Base-by-base conservation (phyloP, 257 asterid genomes). In the Ophiorrhiza pumila region DNA sequence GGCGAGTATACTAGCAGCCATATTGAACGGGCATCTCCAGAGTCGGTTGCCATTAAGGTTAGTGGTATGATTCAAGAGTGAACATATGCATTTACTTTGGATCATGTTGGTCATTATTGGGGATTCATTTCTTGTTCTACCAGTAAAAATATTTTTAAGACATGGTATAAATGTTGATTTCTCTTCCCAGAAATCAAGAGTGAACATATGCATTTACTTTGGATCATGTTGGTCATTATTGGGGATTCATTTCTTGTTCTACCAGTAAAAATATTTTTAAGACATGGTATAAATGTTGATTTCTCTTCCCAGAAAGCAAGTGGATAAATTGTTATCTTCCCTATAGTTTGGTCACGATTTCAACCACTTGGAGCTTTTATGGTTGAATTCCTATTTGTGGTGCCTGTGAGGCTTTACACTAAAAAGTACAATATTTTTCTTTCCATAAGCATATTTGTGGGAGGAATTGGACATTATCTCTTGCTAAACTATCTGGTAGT, bases 11-110 rank as follows among this genome's bases (percentile, higher is more conserved):
- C 74, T 74, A 87, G 82, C 80, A 62, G 76, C 32, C 81, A 4
- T 49, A 87, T 93, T 22, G 98, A 93, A 79, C 96, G 96, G 67
- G 92, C 98, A 68, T 91, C 97, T 74, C 98, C 98, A 4, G 93
- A 85, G 74, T 85, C 76, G 69, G 58, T 83, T 82, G 62, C 83
- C 64, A 74, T 91, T 72, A 74, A 87, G 96, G 98, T 93, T 72
- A 80, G 90, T 77, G 39, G 47, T 57, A 45, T 60, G 11, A 7
- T 32, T 68, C 41, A 56, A 39, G 62, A 25, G 60, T 55, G 76
- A 62, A 32, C 29, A 5, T 3, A 23, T 23, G 23, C 37, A 65
- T 4, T 41, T 43, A 31, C 29, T 65, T 45, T 49, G 58, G 71
- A 27, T 15, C 57, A 45, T 9, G 14, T 25, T 32, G 20, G 32